Evolutionary conservation across 2,329 filamentous ascomycete genomes (phyloP), one percentile per base, ranked within the genome.

Genomic region (Stachybotrys echinatus): DNA sequence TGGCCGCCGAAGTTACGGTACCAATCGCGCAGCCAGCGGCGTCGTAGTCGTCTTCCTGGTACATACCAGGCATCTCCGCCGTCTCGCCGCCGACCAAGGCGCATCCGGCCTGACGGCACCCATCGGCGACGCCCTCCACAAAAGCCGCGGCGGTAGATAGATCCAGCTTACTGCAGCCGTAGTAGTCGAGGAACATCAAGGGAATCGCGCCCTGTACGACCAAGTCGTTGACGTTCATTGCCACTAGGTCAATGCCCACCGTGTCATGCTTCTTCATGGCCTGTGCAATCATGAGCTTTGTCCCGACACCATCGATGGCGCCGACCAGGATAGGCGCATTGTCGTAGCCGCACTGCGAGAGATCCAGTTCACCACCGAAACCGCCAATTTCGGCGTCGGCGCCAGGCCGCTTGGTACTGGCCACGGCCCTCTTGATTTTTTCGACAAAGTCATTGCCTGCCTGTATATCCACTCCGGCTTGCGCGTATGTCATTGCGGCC

Each of bases 191-290:
- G 80, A 99, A 97, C 77, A 94, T 94, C 56, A 97, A 79, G 2
- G 94, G 92, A 59, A 94, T 89, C 12, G 94, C 94, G 49, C 94
- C 94, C 73, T 97, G 92, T 8, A 97, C 94, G 47, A 99, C 86
- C 0, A 99, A 79, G 64, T 99, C 94, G 69, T 99, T 99, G 65
- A 97, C 94, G 68, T 96, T 97, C 92, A 97, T 97, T 58, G 94
- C 94, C 4, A 99, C 94, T 34, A 99, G 81, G 66, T 99, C 94
- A 60, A 99, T 91, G 53, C 94, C 94, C 12, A 99, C 92, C 3
- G 92, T 96, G 68, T 92, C 85, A 71, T 96, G 94, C 72, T 95
- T 90, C 60, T 84, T 80, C 74, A 95, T 88, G 12, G 84, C 82
- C 66, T 96, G 92, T 0, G 94, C 94, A 62, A 99, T 89, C 79